These are phyloP conservation scores for Voacanga thouarsii DNA, from an alignment of 257 asterid species.

Conservation along the genomic window DNA sequence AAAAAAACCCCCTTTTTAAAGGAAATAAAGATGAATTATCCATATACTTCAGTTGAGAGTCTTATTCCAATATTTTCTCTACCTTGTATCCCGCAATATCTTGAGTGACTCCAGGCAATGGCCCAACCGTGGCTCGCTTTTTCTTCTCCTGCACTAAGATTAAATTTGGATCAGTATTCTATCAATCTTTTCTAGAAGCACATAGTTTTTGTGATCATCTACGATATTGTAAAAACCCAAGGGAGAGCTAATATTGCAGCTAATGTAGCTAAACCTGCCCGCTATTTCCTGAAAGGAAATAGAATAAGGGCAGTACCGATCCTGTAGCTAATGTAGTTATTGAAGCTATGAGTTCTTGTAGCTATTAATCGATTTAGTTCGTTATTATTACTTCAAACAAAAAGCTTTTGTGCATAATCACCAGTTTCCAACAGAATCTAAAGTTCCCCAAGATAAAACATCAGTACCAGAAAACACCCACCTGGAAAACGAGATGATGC, in stretches of 20 bases:
- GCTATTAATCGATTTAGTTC: no score
- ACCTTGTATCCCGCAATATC: constrained; percentile 98
- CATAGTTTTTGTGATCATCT: no score
- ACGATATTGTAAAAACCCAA: no score
- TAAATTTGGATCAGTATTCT: constrained; percentile 25
- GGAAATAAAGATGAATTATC: background rate
- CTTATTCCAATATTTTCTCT: background rate
- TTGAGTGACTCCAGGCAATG: constrained; percentile 96
- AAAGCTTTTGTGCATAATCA: background rate
- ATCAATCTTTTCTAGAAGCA: no score
- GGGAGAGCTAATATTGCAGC: no score
- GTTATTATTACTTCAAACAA: constrained; percentile 25
- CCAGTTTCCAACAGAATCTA: background rate
- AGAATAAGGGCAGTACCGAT: no score
- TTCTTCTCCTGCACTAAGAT: constrained; percentile 87
- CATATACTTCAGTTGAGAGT: background rate
- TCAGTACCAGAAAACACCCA: constrained; percentile 24
- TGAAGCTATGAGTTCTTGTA: no score
- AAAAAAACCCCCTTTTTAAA: background rate
- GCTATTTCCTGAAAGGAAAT: no score
- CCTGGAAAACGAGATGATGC: constrained; percentile 86
- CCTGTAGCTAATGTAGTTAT: no score
- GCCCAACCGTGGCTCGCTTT: constrained; percentile 87
- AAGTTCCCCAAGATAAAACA: constrained; percentile 3
- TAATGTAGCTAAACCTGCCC: no score